These are phyloP conservation scores for Jimgerdemannia flammicorona DNA, from an alignment of 192 early-diverging fungal species.

Conservation along the genomic window DNA sequence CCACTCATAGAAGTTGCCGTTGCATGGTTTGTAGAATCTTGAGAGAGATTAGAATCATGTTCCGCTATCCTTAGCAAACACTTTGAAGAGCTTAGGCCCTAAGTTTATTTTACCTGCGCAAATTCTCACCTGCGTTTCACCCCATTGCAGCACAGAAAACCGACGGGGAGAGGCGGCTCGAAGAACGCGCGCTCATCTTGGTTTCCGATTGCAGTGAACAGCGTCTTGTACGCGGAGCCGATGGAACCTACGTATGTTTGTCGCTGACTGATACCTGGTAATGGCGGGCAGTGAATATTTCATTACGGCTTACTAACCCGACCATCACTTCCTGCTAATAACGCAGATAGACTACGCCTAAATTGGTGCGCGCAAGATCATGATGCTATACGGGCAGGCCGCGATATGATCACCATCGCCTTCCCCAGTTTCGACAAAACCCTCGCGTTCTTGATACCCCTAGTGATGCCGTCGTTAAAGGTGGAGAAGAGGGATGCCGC, in stretches of 20 bases:
- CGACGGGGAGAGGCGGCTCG: slow-evolving; percentile 75
- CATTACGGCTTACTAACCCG: too few relatives aligned
- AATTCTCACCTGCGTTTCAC: background rate
- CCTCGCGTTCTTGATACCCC: slow-evolving; percentile 89
- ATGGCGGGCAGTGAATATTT: too few relatives aligned
- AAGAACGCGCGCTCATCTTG: slow-evolving; percentile 83
- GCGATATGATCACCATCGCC: slow-evolving; percentile 98
- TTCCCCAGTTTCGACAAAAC: slow-evolving; percentile 99
- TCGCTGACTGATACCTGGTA: too few relatives aligned
- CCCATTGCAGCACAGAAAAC: slow-evolving; percentile 49
- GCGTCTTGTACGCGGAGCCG: slow-evolving; percentile 81
- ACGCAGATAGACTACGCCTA: slow-evolving; percentile 72
- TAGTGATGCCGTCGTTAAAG: slow-evolving; percentile 90
- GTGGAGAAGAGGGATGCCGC: slow-evolving; percentile 81
- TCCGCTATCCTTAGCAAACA: background rate
- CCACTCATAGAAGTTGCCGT: slow-evolving; percentile 58
- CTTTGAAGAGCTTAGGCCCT: background rate
- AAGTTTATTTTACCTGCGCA: background rate
- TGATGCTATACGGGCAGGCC: slow-evolving; percentile 67
- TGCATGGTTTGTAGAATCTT: slow-evolving; percentile 27
- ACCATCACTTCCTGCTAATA: background rate
- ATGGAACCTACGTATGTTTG: slow-evolving; percentile 65
- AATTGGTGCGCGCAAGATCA: slow-evolving; percentile 61
- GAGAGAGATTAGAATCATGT: too few relatives aligned
- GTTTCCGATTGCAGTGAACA: slow-evolving; percentile 82